phyloP scores from a whole-genome alignment of 495 filamentous ascomycete genomes.

The Penicillium atrosanguineum region DNA sequence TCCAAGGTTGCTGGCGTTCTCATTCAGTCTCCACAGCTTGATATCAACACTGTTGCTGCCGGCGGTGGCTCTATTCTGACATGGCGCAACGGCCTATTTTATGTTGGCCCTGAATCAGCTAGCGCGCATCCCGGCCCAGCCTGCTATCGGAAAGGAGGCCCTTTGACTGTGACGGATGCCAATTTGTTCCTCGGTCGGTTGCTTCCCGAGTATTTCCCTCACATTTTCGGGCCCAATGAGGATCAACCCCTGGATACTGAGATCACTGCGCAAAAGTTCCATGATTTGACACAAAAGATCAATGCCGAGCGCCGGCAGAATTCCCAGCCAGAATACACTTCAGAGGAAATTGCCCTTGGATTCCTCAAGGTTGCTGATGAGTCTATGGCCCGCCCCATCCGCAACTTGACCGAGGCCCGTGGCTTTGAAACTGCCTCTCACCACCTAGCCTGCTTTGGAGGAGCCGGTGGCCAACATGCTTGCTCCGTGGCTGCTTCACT shows the following conservation, averaged over 20 bases:
- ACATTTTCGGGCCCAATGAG: conserved; percentile 93
- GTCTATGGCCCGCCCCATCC: conserved; percentile 53
- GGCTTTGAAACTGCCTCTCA: conserved; percentile 51
- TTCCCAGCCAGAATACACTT: conserved; percentile 64
- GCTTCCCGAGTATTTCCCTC: conserved; percentile 92
- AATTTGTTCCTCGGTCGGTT: conserved; percentile 87
- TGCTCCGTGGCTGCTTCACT: conserved; percentile 49
- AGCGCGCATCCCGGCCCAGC: conserved; percentile 91
- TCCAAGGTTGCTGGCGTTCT: conserved; percentile 95
- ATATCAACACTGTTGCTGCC: conserved; percentile 97
- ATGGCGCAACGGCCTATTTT: conserved; percentile 89
- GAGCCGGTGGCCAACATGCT: conserved; percentile 55
- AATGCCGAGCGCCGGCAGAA: conserved; percentile 59
- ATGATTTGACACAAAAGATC: conserved; percentile 74
- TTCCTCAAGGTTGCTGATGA: conserved; percentile 56
- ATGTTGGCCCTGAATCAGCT: conserved; percentile 93
- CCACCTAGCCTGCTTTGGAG: conserved; percentile 53
- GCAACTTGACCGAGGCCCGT: conserved; percentile 51
- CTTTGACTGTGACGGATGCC: conserved; percentile 89
- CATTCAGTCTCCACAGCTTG: conserved; percentile 91
- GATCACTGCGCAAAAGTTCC: conserved; percentile 72
- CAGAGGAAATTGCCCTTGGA: conserved; percentile 81
- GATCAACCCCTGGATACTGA: conserved; percentile 79
- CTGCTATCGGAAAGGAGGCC: conserved; percentile 93
- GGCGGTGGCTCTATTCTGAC: conserved; percentile 88